Base-by-base conservation (phyloP, 2,329 filamentous ascomycete genomes). In the Cercospora zeina region DNA sequence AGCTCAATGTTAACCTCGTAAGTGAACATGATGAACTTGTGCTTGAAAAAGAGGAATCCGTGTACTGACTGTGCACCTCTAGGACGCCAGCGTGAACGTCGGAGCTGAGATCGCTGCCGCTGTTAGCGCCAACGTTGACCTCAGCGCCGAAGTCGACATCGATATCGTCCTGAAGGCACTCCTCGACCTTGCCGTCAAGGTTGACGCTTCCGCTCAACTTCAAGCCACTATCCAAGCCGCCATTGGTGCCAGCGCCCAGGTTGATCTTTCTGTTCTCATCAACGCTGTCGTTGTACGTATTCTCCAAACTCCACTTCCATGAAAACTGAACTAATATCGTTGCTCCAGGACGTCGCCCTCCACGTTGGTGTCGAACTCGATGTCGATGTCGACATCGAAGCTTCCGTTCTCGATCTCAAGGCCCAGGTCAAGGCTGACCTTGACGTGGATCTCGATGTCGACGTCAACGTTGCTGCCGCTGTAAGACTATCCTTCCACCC, bases 231-330 rank as follows among this genome's bases (percentile, higher is more conserved):
- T 53, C 16, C 13, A 53, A 27, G 49, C 49, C 13, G 49, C 49
- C 6, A 53, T 53, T 34, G 49, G 49, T 11, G 49, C 49, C 4
- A 27, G 49, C 31, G 49, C 34, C 7, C 49, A 53, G 31, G 31
- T 53, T 30, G 49, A 53, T 30, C 49, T 53, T 11, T 16, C 27
- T 34, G 49, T 53, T 30, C 49, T 53, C n/a, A 53, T 53, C 31
- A 34, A 53, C 31, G 49, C 31, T 21, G 27, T 53, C 49, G 16
- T 53, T 34, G 49, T 53, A 34, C 11, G 49, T 53, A 13, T 5
- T 21, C 5, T 11, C n/a, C 11, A 11, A 14, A 6, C 42, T 27
- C 30, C 10, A 13, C n/a, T n/a, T 34, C 9, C 13, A 11, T 9
- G 6, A 45, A 24, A 5, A 4, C 4, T 10, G 27, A 2, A 53